Evolutionary conservation across 169 alveolate genomes (phyloP), one percentile per base, ranked within the genome.

Genomic region (Plasmodium knowlesi): DNA sequence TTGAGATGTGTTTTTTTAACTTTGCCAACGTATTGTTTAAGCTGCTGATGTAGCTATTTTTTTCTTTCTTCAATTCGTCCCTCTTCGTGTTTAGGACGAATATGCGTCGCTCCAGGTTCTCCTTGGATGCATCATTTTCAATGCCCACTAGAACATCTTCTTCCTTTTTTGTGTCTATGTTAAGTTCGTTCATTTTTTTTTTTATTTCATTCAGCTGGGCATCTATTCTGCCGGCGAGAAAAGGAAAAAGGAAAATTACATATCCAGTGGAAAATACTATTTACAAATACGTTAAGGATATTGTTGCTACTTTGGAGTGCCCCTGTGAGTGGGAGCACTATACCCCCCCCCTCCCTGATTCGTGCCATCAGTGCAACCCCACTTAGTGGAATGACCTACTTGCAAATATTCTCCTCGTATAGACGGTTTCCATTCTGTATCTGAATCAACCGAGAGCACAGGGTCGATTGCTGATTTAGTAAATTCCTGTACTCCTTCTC

Each of bases 61-160:
- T 84, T 84, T 84, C 93, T 50, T 84, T 84, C 54, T 84, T 84
- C 14, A 84, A 16, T 41, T 84, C 93, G 28, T 84, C 93, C 54
- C 93, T 84, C 57, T 84, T 84, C 6, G 93, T 84, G 41, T 84
- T 84, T 22, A 84, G 79, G 28, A 34, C 6, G 41, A 84, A 84
- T 5, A 84, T 84, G n/a, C 76, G 50, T 71, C 82, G 50, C 74
- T 82, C 91, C 9, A 89, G 34, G 78, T 43, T 46, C 28, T 89
- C 91, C 70, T 89, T 82, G 14, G 89, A 71, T 30, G 67, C 19
- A n/a, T 84, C 83, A 14, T 57, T 67, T 22, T 12, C 83, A 5
- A 9, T 37, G 12, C 61, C 57, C 25, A 53, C 14, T 4, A 76
- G 50, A n/a, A 25, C 50, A 4, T 84, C 88, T 10, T 78, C 46